Base-by-base conservation (phyloP, 805 yeast genomes). In the Kazachstania africana region DNA sequence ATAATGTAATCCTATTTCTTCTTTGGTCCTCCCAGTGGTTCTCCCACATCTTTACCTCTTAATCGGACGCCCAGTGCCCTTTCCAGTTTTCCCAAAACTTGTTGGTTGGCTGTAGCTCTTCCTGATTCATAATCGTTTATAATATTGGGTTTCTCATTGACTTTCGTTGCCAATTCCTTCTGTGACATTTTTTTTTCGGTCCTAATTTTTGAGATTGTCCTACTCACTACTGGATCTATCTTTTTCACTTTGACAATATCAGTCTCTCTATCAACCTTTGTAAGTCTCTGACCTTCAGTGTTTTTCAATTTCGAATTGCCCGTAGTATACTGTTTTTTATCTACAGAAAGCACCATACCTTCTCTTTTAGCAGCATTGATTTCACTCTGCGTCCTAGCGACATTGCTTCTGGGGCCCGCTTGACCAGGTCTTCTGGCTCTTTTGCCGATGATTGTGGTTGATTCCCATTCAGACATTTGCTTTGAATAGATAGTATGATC, bases 51-150 rank as follows among this genome's bases (percentile, higher is more conserved):
- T 66, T 88, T 87, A 55, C 98, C 98, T 65, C 97, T 75, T 55
- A 91, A 73, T 65, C 85, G 91, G 42, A 91, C 79, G 44, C 97
- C 97, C 48, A 91, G 68, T 26, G 79, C 93, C 60, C 95, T 74
- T 66, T 91, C 97, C 58, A 91, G 62, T 66, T 91, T 91, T 34
- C 79, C 87, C 50, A 91, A 70, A 32, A 91, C 61, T 62, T 87
- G 97, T 66, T 91, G 98, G 66, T 83, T 87, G 36, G 98, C 98
- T 44, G 80, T 74, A 27, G 95, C 98, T 55, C 94, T 76, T 37
- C 95, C 96, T 34, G 94, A 82, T 66, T 91, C 98, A 60, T 91
- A 91, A 54, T 91, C 98, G 60, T 84, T 87, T 53, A 91, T 76
- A 38, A 91, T 80, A 45, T 78, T 84, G 39, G 96, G 95, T 67